phyloP scores from a whole-genome alignment of 2,329 filamentous ascomycete species.

The Xylogone sp. region DNA sequence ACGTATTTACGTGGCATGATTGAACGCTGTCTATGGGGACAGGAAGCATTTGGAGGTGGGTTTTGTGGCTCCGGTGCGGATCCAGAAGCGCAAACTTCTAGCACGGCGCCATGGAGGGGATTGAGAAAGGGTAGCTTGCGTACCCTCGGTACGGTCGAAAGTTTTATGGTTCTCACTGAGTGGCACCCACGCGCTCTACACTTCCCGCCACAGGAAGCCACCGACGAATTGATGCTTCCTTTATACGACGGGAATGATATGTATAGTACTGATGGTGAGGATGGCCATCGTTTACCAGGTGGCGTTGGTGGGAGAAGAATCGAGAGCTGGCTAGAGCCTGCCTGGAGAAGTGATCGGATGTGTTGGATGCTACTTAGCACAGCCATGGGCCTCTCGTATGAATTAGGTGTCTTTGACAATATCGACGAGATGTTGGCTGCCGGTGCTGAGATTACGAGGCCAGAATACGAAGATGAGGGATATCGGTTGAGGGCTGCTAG shows the following conservation, averaged over 20 bases:
- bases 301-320: constrained; percentile 80
- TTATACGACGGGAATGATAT: constrained; percentile 45
- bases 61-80: constrained; percentile 69
- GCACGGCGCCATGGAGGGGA: constrained; percentile 66
- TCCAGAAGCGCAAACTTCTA: constrained; percentile 59
- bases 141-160: constrained; percentile 91
- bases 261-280: constrained; percentile 39
- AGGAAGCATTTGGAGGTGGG: constrained; percentile 89
- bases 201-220: constrained; percentile 79
- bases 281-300: constrained; percentile 35
- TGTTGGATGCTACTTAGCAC: constrained; percentile 97
- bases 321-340: constrained; percentile 94
- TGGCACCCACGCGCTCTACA: constrained; percentile 95
- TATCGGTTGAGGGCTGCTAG: constrained; percentile 76
- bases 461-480: constrained; percentile 68
- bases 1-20: constrained; percentile 93
- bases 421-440: constrained; percentile 67
- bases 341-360: constrained; percentile 92
- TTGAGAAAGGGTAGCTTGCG: constrained; percentile 75
- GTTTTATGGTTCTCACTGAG: constrained; percentile 88
- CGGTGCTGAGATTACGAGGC: constrained; percentile 53
- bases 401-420: constrained; percentile 92
- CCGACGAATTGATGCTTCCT: constrained; percentile 64
- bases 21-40: constrained; percentile 89
- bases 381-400: constrained; percentile 83